Evolutionary conservation across 345 rosid species (phyloP).

Genomic region (Gossypium herbaceum): DNA sequence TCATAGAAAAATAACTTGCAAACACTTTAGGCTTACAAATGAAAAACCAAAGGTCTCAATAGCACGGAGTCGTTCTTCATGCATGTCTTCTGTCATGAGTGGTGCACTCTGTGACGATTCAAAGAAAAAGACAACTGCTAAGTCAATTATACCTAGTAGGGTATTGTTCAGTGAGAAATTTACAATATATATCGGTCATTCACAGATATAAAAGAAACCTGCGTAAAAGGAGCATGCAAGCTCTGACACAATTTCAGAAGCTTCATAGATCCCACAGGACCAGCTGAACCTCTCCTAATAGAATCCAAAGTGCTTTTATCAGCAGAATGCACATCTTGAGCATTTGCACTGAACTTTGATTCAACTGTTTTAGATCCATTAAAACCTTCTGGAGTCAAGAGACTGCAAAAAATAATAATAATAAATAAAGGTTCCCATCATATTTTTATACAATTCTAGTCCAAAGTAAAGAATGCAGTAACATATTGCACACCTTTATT

Average conservation of each 20-base stretch:
- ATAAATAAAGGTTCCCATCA: slow-evolving; percentile 1
- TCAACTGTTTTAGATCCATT: slow-evolving; percentile 19
- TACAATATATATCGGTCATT: slow-evolving; percentile 9
- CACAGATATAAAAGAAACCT: slow-evolving; percentile 43
- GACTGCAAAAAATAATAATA: slow-evolving; percentile 24
- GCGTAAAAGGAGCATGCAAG: slow-evolving; percentile 96
- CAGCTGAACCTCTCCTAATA: slow-evolving; percentile 82
- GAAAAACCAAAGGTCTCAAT: slow-evolving; percentile 84
- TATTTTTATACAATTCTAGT: not conserved
- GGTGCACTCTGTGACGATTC: slow-evolving; percentile 62
- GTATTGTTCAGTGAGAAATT: not conserved
- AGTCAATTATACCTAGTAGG: not conserved
- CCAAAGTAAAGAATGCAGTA: slow-evolving; percentile 13
- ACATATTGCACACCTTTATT: not conserved
- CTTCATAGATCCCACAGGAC: slow-evolving; percentile 74
- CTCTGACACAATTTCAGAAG: slow-evolving; percentile 73
- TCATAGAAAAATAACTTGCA: slow-evolving; percentile 5
- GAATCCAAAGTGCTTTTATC: slow-evolving; percentile 36
- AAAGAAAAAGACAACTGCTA: not conserved
- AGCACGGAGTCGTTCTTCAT: slow-evolving; percentile 92
- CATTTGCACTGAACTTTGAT: slow-evolving; percentile 26
- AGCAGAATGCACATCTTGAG: slow-evolving; percentile 29
- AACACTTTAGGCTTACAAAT: slow-evolving; percentile 52
- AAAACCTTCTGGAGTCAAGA: slow-evolving; percentile 25
- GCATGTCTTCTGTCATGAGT: slow-evolving; percentile 99